Base-by-base conservation (phyloP, 2,329 filamentous ascomycete genomes). In the Trichoderma gracile region DNA sequence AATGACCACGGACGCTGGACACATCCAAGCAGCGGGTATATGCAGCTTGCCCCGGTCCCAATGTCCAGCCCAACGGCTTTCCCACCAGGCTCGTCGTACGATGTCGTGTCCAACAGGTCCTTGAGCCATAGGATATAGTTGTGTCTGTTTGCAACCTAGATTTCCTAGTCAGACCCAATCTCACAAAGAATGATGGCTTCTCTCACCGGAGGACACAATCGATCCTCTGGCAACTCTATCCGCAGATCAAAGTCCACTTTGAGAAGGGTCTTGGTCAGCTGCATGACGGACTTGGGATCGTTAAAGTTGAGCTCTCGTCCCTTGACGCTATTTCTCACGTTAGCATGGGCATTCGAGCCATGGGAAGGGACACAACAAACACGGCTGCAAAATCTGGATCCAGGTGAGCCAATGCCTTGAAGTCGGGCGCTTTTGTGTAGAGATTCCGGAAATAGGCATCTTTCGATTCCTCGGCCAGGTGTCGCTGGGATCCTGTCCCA, bases 71-170 rank as follows among this genome's bases (percentile, higher is more conserved):
- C 93, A 0, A 83, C 74, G 2, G 92, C 80, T 47, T 81, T 77
- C n/a, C 84, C 78, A 0, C 73, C 73, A 2, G 74, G 72, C 3
- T 74, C 71, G 2, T 82, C 77, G 68, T 86, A 89, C 0, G 79
- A 79, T 0, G 88, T 89, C 1, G 86, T 88, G 71, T 96, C 92
- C 7, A 98, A 74, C 0, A 99, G 83, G 3, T 84, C 82, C 71
- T 96, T 92, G 1, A 98, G 80, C 93, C 93, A 98, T 9, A 93
- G 79, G 21, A 98, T 86, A 74, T 99, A 99, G 72, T 94, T 95
- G 75, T 96, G 89, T 56, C 93, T 87, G 66, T 85, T 86, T 0
- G 84, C 82, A 1, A 86, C 81, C 84, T 84, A 25, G 52, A 6
- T 12, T 46, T 67, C 7, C 30, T 3, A 25, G 5, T 57, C 25